Evolutionary conservation across 192 early-diverging fungal genomes (phyloP).

Genomic region (Nowakowskiella sp.): DNA sequence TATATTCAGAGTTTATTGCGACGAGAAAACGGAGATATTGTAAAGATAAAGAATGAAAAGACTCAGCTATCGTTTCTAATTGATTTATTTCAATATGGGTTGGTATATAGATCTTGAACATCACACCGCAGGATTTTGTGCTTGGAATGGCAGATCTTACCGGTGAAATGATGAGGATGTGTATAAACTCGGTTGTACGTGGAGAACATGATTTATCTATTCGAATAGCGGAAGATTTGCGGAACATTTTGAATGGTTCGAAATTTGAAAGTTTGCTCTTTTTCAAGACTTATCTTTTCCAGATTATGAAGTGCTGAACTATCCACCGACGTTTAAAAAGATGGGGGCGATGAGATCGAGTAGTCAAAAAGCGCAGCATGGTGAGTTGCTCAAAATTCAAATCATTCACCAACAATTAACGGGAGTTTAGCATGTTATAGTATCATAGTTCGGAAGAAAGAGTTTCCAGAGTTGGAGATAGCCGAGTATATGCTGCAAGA

Average conservation of each 20-base stretch:
- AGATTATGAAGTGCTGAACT: constrained; percentile 25
- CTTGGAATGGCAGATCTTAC: constrained; percentile 53
- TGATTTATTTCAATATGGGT: constrained; percentile 9
- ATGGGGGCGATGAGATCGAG: constrained; percentile 21
- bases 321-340: constrained; percentile 17
- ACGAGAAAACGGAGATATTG: too few species aligned
- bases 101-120: constrained; percentile 18
- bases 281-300: background rate
- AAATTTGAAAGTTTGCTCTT: constrained; percentile 8
- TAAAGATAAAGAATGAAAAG: constrained; percentile 13
- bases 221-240: constrained; percentile 33
- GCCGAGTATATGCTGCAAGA: too few species aligned
- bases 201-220: constrained; percentile 30
- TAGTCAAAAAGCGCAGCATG: constrained; percentile 35
- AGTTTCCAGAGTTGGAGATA: too few species aligned
- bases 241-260: constrained; percentile 34
- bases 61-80: constrained; percentile 16
- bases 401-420: too few species aligned
- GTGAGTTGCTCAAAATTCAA: too few species aligned
- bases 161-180: constrained; percentile 52
- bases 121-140: constrained; percentile 45
- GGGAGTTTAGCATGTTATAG: too few species aligned
- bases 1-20: too few species aligned
- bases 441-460: too few species aligned
- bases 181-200: constrained; percentile 42